phyloP scores from a whole-genome alignment of 164 flowering plant species.

The Tetracentron sinense region DNA sequence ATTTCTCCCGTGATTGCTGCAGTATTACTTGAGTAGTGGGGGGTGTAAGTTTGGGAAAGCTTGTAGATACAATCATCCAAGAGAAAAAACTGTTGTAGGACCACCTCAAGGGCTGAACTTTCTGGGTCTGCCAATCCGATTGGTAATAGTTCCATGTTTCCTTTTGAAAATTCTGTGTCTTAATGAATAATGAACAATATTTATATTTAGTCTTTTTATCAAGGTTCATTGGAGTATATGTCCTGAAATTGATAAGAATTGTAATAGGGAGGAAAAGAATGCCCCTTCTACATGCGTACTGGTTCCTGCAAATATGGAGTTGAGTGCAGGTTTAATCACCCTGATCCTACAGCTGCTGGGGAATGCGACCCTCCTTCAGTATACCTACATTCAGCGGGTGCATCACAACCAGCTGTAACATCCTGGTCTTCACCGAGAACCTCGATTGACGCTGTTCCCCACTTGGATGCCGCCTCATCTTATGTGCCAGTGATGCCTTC shows the following conservation, averaged over 20 bases:
- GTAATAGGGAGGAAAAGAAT: constrained; percentile 82
- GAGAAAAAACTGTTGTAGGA: no score
- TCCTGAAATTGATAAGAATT: background rate
- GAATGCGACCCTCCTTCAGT: constrained; percentile 43
- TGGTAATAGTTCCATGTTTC: no score
- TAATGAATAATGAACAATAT: no score
- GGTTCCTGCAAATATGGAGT: constrained; percentile 88
- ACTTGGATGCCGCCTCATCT: constrained; percentile 18
- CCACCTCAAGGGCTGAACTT: no score
- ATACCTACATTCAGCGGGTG: constrained; percentile 32
- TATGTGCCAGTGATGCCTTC: constrained; percentile 48
- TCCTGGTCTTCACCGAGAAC: constrained; percentile 61
- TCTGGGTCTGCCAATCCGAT: no score
- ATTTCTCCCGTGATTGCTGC: constrained; percentile 60
- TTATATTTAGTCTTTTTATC: no score
- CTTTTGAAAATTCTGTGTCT: no score
- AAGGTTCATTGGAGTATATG: background rate
- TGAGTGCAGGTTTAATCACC: constrained; percentile 91
- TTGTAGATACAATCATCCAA: no score
- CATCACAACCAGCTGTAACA: constrained; percentile 34
- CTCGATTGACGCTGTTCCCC: constrained; percentile 43
- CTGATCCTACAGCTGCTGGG: constrained; percentile 65
- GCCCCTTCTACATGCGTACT: constrained; percentile 83
- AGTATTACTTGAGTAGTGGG: no score
- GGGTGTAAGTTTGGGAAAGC: no score